Evolutionary conservation across 2,329 filamentous ascomycete genomes (phyloP).

Genomic region (Cladophialophora exuberans): DNA sequence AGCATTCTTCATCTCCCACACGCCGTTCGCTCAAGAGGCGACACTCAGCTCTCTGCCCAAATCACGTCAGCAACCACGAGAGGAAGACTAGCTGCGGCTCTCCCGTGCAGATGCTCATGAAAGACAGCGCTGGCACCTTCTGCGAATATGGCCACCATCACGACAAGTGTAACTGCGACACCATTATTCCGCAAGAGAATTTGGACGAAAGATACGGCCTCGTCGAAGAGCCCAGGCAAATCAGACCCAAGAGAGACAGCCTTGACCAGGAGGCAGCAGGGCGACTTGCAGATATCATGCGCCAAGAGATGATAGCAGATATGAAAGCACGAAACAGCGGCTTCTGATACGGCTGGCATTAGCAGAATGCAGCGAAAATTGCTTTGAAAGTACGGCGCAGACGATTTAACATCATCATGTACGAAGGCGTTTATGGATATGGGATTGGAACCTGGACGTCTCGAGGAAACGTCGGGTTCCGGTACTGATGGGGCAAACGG

Average conservation of each 20-base stretch:
- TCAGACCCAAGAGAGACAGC: slow-evolving; percentile 13
- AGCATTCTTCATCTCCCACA: slow-evolving; percentile 8
- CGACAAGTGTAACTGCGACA: slow-evolving; percentile 25
- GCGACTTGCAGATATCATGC: slow-evolving; percentile 23
- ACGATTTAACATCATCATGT: too few relatives aligned
- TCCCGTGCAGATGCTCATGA: slow-evolving; percentile 24
- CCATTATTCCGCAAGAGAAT: slow-evolving; percentile 22
- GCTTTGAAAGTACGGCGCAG: too few relatives aligned
- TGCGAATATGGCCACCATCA: slow-evolving; percentile 7
- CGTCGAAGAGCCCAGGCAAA: slow-evolving; percentile 19
- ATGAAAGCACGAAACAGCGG: slow-evolving; percentile 22
- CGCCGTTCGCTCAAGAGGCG: slow-evolving; percentile 17
- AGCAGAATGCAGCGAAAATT: too few relatives aligned
- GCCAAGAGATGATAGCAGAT: slow-evolving; percentile 21
- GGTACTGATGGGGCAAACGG: too few relatives aligned
- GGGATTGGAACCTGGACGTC: too few relatives aligned
- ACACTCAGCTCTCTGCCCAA: slow-evolving; percentile 26
- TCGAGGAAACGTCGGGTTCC: too few relatives aligned
- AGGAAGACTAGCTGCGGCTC: slow-evolving; percentile 10
- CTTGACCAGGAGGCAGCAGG: slow-evolving; percentile 17
- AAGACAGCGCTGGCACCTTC: background rate
- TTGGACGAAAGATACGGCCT: slow-evolving; percentile 26
- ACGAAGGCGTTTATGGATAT: too few relatives aligned
- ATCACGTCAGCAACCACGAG: slow-evolving; percentile 10
- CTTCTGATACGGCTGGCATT: slow-evolving; percentile 4